Evolutionary conservation across 2,329 filamentous ascomycete genomes (phyloP), one percentile per base, ranked within the genome.

Genomic region (Nannizziopsis barbatae): DNA sequence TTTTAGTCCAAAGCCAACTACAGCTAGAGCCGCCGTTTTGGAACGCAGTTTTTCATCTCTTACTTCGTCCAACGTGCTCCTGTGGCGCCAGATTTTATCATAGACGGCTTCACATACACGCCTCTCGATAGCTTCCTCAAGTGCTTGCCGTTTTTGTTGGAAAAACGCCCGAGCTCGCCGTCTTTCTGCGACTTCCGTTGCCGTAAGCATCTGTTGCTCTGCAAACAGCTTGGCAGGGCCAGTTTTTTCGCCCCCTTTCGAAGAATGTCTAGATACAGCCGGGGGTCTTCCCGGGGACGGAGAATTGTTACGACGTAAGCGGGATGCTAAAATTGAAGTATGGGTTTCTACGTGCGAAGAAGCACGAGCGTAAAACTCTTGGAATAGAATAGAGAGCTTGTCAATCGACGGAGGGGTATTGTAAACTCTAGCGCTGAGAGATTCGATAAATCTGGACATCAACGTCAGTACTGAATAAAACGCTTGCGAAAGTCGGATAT

Each of bases 41-140:
- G 92, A 98, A 27, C 92, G 80, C 44, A 98, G 73, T 62, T 94
- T 95, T 59, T 94, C 89, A 62, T 98, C 92, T 60, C 90, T 79
- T 10, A 92, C 89, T 65, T 95, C 90, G 61, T 98, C 92, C 59
- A 96, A 82, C 0, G 90, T 94, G 62, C 77, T 92, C 51, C 84
- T 80, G 64, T 98, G 92, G 41, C 88, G 81, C 76, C 90, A 98
- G 62, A 98, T 86, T 55, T 84, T 82, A 50, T 82, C 76, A 61
- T 96, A 96, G 40, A 90, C 81, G 46, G 82, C 81, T 62, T 94
- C 87, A 60, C 86, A 93, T 9, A 89, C 77, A 53, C 84, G 79
- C 54, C 86, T 79, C 63, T 98, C 92, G 0, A 96, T 85, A 3
- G 88, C 87, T 65, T 98, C 92, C 65, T 98, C 90, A 27, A 96